These are phyloP conservation scores for Hygrocybe coccinea DNA, from an alignment of 768 basidiomycete genomes.

Conservation along the genomic window DNA sequence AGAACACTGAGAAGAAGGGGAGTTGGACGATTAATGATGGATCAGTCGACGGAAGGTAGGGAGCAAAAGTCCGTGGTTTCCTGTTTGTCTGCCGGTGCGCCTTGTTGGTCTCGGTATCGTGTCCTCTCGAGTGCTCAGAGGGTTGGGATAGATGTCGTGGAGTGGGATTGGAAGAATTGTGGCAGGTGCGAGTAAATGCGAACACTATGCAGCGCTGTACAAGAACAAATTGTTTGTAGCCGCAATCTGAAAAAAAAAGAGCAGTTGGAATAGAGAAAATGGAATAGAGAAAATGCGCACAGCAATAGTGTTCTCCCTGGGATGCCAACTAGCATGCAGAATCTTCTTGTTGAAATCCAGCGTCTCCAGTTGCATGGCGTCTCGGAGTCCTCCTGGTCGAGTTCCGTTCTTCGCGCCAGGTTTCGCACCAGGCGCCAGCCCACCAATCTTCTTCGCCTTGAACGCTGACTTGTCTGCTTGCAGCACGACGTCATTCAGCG, in stretches of 20 bases:
- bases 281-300: conserved; percentile 42
- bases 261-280: background rate
- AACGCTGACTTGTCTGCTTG: conserved; percentile 99
- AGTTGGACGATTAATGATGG: background rate
- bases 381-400: conserved; percentile 66
- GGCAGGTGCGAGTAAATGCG: background rate
- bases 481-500: conserved; percentile 81
- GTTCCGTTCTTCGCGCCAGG: conserved; percentile 69
- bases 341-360: conserved; percentile 98
- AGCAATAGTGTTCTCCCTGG: conserved; percentile 95
- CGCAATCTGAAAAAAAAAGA: conserved; percentile 60
- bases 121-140: background rate
- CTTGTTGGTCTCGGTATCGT: background rate
- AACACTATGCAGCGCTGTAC: conserved; percentile 61
- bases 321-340: conserved; percentile 95
- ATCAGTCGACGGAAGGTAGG: background rate
- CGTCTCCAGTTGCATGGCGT: conserved; percentile 82
- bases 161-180: background rate
- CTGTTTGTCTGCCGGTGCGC: background rate
- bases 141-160: background rate
- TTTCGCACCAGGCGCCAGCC: conserved; percentile 69
- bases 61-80: background rate
- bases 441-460: conserved; percentile 98
- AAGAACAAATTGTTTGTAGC: conserved; percentile 95
- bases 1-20: background rate